These are phyloP conservation scores for Candida ponderosae DNA, from an alignment of 805 yeast species.

Conservation along the genomic window DNA sequence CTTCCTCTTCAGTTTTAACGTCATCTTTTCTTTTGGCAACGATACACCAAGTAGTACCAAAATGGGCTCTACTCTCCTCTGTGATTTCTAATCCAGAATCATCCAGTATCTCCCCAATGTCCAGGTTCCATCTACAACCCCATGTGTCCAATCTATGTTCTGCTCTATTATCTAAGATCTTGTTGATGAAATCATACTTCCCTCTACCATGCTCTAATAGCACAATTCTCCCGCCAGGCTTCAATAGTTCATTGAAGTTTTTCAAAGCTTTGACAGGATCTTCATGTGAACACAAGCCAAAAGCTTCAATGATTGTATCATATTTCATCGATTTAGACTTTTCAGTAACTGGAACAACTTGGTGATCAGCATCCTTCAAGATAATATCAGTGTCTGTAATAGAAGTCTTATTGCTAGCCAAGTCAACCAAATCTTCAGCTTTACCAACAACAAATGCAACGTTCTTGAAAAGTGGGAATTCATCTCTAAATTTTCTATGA, in stretches of 20 bases:
- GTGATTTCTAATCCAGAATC: conserved; percentile 79
- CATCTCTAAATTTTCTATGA: conserved; percentile 58
- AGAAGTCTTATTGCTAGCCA: conserved; percentile 34
- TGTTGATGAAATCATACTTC: conserved; percentile 67
- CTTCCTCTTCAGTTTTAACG: conserved; percentile 36
- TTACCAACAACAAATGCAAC: conserved; percentile 87
- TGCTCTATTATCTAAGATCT: conserved; percentile 74
- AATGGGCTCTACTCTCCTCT: conserved; percentile 70
- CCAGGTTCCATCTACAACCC: conserved; percentile 98
- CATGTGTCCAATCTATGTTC: conserved; percentile 78
- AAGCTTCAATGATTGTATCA: conserved; percentile 89
- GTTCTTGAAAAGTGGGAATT: conserved; percentile 56
- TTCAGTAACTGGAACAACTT: conserved; percentile 16
- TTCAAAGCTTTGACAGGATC: conserved; percentile 80
- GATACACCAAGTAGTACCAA: conserved; percentile 89
- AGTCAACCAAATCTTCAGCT: conserved; percentile 69
- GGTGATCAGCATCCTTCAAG: conserved; percentile 17
- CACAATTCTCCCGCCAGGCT: conserved; percentile 86
- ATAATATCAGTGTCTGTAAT: conserved; percentile 14
- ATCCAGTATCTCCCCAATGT: conserved; percentile 80
- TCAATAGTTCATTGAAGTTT: conserved; percentile 64
- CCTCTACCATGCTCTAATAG: conserved; percentile 92
- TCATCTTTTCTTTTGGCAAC: conserved; percentile 73
- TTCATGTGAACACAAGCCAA: conserved; percentile 93
- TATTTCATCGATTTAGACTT: conserved; percentile 43